Percentiles rank a stretch among this genome's conserved stretches.
Conservation (phyloP, 2,329 filamentous ascomycete species). For the Pseudonectria foliicola region DNA sequence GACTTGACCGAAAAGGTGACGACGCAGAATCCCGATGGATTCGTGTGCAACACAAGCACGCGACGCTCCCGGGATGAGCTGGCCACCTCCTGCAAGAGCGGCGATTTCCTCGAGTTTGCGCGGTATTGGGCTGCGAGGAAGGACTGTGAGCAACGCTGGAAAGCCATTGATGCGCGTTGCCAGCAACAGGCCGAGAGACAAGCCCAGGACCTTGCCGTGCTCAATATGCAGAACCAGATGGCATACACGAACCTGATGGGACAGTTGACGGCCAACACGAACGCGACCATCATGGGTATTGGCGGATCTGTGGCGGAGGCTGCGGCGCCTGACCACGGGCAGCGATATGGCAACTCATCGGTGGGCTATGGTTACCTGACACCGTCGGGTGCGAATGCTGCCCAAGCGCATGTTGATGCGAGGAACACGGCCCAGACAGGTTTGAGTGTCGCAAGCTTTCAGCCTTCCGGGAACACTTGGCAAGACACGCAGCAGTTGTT, state of each 20-base stretch:
- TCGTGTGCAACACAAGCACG: not conserved
- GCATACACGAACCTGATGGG: conserved; percentile 4
- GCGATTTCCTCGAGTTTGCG: conserved; percentile 2
- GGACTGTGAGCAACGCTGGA: not conserved
- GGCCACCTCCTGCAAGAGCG: conserved; percentile 1
- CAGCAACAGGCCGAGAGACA: not conserved
- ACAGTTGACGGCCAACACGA: conserved; percentile 2
- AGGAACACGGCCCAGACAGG: not conserved
- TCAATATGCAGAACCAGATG: conserved; percentile 2
- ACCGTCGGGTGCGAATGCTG: not conserved
- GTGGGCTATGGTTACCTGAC: conserved; percentile 1
- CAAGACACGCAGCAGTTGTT: too few relatives aligned
- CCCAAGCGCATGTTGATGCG: not conserved
- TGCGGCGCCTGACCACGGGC: conserved; percentile 1
- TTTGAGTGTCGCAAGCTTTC: too few relatives aligned
- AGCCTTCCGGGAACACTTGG: too few relatives aligned
- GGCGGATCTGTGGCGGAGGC: conserved; percentile 3
- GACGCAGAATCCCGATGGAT: not conserved
- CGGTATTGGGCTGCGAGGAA: conserved; percentile 1
- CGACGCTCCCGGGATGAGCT: conserved; percentile 1
- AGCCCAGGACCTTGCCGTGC: not conserved
- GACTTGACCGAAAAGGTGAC: conserved; percentile 3
- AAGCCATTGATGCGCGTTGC: not conserved
- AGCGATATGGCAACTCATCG: conserved; percentile 2
- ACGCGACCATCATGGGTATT: conserved; percentile 5